Conservation (phyloP, 108 stramenopile genomes). For the Nitzschia sp. region DNA sequence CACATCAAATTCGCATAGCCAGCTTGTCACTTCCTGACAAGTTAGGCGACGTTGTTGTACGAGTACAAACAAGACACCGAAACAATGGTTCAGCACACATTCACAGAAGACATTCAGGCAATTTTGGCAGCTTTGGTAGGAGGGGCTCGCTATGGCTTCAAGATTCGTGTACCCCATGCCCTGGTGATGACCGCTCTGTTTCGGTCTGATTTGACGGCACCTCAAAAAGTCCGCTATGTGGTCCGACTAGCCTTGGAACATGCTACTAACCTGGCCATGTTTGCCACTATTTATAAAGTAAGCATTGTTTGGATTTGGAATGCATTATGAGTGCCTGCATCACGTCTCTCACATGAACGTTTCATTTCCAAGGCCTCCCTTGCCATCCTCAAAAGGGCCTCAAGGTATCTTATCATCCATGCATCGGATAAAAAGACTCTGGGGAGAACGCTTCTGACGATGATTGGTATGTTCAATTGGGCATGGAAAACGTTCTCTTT, state of each 20-base stretch:
- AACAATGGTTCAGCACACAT: conserved; percentile 2
- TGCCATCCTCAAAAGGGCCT: conserved; percentile 52
- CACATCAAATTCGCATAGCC: no score
- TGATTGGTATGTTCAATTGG: conserved; percentile 24
- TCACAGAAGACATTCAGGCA: conserved; percentile 58
- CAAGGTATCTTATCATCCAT: conserved; percentile 27
- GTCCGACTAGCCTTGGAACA: conserved; percentile 63
- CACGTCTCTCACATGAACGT: not conserved
- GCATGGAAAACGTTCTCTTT: not conserved
- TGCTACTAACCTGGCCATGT: conserved; percentile 69
- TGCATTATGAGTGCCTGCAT: not conserved
- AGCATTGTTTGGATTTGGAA: conserved; percentile 9
- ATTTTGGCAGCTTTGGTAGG: conserved; percentile 67
- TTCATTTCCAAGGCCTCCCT: conserved; percentile 19
- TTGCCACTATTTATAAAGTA: conserved; percentile 81
- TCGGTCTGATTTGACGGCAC: conserved; percentile 49
- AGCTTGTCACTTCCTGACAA: no score
- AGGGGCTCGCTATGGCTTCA: conserved; percentile 78
- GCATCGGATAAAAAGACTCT: conserved; percentile 12
- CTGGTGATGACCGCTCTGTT: conserved; percentile 80
- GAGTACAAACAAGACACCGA: no score
- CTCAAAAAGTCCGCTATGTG: conserved; percentile 52
- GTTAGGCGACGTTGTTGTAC: no score
- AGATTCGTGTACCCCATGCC: conserved; percentile 82
- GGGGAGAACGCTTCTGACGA: conserved; percentile 16